Percentiles rank a stretch among this genome's conserved stretches.
phyloP scores from a whole-genome alignment of 805 yeast genomes.

The Hanseniaspora lindneri region DNA sequence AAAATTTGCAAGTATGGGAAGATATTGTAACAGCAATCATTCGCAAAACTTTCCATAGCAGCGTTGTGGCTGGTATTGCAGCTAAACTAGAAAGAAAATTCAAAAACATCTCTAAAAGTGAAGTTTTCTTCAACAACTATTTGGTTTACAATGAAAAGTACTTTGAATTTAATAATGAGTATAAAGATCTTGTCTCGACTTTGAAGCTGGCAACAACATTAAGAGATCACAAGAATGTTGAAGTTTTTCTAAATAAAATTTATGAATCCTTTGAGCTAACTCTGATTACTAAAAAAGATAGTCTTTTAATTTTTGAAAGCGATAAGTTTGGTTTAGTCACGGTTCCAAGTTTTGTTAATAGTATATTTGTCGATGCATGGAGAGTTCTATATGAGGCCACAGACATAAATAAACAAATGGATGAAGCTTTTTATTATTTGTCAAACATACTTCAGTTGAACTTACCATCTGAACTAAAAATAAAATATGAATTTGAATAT shows the following conservation, averaged over 20 bases:
- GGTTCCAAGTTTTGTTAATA: background rate
- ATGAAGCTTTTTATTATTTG: slow-evolving; percentile 18
- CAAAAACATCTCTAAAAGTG: slow-evolving; percentile 21
- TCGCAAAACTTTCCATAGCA: slow-evolving; percentile 38
- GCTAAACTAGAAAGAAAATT: slow-evolving; percentile 26
- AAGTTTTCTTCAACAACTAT: slow-evolving; percentile 32
- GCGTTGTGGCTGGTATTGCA: slow-evolving; percentile 28
- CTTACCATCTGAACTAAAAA: background rate
- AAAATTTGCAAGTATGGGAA: slow-evolving; percentile 20
- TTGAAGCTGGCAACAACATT: slow-evolving; percentile 24
- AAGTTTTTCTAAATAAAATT: background rate
- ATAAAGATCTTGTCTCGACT: slow-evolving; percentile 31
- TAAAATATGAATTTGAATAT: slow-evolving; percentile 32
- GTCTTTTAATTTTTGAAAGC: background rate
- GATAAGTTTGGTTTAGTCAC: slow-evolving; percentile 6
- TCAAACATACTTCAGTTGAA: slow-evolving; percentile 23
- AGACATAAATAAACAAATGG: background rate
- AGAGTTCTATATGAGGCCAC: background rate
- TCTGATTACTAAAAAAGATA: background rate
- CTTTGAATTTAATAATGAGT: slow-evolving; percentile 28
- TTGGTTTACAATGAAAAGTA: slow-evolving; percentile 33
- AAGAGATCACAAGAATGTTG: slow-evolving; percentile 6
- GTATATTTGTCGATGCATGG: background rate
- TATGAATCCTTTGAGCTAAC: background rate
- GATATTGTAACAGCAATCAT: slow-evolving; percentile 29